phyloP scores from a whole-genome alignment of 805 yeast genomes.

The Kluyveromyces siamensis region DNA sequence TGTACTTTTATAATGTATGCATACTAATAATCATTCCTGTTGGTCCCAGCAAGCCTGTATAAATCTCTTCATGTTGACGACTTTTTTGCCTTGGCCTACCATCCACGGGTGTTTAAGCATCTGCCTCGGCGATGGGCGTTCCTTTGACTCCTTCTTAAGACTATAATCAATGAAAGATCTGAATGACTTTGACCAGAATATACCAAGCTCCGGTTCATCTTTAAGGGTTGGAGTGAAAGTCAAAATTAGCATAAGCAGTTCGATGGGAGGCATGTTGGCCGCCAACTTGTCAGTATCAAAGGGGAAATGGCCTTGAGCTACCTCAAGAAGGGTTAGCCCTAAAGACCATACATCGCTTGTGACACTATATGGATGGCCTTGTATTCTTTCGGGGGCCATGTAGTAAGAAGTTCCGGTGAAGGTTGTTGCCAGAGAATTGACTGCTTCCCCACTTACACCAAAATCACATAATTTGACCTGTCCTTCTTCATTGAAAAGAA shows the following conservation, averaged over 20 bases:
- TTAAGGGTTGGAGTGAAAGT: constrained; percentile 71
- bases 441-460: constrained; percentile 96
- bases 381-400: constrained; percentile 97
- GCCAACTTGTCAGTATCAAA: constrained; percentile 40
- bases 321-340: constrained; percentile 86
- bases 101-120: constrained; percentile 94
- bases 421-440: constrained; percentile 89
- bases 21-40: not conserved
- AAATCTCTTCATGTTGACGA: constrained; percentile 80
- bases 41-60: constrained; percentile 62
- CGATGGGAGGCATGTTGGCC: constrained; percentile 69
- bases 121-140: constrained; percentile 87
- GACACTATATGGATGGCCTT: constrained; percentile 91
- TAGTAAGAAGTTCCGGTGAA: constrained; percentile 96
- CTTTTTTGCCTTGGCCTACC: constrained; percentile 59
- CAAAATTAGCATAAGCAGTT: constrained; percentile 69
- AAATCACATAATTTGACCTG: constrained; percentile 91
- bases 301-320: constrained; percentile 88
- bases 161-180: constrained; percentile 76
- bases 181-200: constrained; percentile 75
- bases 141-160: constrained; percentile 66
- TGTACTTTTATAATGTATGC: not conserved
- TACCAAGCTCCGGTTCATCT: constrained; percentile 69
- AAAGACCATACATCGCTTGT: constrained; percentile 96
- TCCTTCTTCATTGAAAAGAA: constrained; percentile 65